Evolutionary conservation across 768 basidiomycete species (phyloP).

Genomic region (Agaricus bisporus): DNA sequence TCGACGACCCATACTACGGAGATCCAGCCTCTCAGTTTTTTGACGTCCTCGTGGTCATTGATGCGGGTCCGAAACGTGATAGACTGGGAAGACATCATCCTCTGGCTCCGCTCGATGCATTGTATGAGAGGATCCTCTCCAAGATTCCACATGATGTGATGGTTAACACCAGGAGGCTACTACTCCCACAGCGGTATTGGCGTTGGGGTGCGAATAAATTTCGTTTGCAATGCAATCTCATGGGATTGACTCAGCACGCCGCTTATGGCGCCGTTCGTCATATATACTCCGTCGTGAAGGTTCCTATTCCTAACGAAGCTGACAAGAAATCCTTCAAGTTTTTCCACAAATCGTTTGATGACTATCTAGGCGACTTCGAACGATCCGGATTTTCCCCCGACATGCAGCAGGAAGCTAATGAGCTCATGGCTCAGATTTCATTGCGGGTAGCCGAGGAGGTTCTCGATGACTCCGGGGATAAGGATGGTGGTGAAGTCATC

Average conservation of each 20-base stretch:
- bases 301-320: neutral
- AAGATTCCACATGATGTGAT: neutral
- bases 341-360: neutral
- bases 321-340: neutral
- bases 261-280: neutral
- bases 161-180: neutral
- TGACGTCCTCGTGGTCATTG: neutral
- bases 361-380: neutral
- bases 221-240: neutral
- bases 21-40: neutral
- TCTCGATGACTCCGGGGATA: too few relatives aligned
- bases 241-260: neutral
- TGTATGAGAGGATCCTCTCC: neutral
- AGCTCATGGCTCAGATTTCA: too few relatives aligned
- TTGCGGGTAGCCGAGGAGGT: too few relatives aligned
- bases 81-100: neutral
- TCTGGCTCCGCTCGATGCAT: neutral
- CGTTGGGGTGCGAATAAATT: too few relatives aligned
- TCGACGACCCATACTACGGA: slow-evolving; percentile 8
- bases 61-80: neutral
- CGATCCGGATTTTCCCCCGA: neutral
- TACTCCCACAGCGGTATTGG: neutral
- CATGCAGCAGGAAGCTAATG: neutral
- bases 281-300: neutral
- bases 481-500: too few relatives aligned